These are phyloP conservation scores for Durusdinium trenchii DNA, from an alignment of 73 alveolate species.

Conservation along the genomic window DNA sequence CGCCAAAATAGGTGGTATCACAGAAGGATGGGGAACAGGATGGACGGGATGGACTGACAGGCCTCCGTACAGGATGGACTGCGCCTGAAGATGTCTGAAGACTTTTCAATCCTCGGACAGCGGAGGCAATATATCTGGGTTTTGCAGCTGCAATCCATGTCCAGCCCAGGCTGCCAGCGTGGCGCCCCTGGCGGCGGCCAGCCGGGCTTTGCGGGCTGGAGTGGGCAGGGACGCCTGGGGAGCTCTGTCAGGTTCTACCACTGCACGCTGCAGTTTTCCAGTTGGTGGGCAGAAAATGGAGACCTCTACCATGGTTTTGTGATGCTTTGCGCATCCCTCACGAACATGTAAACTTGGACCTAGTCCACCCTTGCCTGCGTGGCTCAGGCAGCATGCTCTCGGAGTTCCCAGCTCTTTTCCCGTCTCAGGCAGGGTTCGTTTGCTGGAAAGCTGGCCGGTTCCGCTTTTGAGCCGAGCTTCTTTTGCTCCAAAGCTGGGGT, in stretches of 20 bases:
- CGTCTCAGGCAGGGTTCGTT: background rate
- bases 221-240: background rate
- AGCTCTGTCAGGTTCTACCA: background rate
- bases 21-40: too few species aligned
- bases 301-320: background rate
- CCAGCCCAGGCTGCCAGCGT: conserved; percentile 51
- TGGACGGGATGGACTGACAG: too few species aligned
- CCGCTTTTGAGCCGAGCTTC: background rate
- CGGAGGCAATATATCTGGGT: background rate
- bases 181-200: conserved; percentile 41
- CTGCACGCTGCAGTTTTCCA: too few species aligned
- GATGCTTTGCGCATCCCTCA: background rate
- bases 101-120: too few species aligned
- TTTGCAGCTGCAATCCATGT: background rate
- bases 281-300: too few species aligned
- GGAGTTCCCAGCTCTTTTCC: conserved; percentile 67
- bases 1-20: too few species aligned
- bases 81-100: too few species aligned
- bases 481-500: background rate
- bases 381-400: conserved; percentile 51
- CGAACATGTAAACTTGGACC: too few species aligned
- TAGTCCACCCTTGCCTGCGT: too few species aligned
- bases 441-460: too few species aligned
- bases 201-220: conserved; percentile 44
- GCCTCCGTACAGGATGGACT: too few species aligned